Conservation (phyloP, 1,284 basidiomycete species). For the Porogramme epimiltina region DNA sequence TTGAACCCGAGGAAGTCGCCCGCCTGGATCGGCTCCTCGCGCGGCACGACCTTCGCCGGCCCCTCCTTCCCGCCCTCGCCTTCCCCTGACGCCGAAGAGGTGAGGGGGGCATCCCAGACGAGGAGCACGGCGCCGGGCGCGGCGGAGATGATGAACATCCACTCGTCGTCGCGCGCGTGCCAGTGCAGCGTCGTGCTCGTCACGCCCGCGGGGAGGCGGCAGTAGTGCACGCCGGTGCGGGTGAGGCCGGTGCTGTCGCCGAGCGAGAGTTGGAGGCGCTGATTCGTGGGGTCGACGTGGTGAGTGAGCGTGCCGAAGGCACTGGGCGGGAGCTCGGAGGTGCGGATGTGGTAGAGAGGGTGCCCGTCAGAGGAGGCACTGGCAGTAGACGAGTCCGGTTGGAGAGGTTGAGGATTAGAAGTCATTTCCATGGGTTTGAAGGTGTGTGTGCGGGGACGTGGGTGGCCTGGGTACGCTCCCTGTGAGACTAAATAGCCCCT, state of each 20-base stretch:
- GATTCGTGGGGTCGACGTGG: conserved; percentile 16
- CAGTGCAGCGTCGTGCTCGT: conserved; percentile 29
- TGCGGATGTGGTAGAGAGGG: conserved; percentile 11
- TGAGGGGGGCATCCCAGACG: no score
- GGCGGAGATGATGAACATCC: conserved; percentile 32
- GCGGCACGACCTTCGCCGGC: conserved; percentile 3
- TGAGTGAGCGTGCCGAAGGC: conserved; percentile 14
- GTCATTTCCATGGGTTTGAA: no score
- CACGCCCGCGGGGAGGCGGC: conserved; percentile 24
- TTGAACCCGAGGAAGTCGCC: conserved; percentile 33
- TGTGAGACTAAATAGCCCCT: no score
- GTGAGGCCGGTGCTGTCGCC: conserved; percentile 28
- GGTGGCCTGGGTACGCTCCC: no score
- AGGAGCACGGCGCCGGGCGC: conserved; percentile 23
- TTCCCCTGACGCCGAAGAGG: no score
- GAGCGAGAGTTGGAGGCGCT: conserved; percentile 24
- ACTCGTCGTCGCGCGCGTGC: conserved; percentile 32
- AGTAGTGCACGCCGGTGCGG: conserved; percentile 29
- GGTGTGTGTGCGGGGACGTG: no score
- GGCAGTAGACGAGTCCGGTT: no score
- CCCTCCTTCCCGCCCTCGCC: conserved; percentile 13
- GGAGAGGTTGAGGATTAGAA: no score
- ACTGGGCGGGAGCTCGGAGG: conserved; percentile 7
- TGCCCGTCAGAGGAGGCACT: background rate
- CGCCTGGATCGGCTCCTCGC: conserved; percentile 21